Evolutionary conservation across 805 yeast genomes (phyloP).

Genomic region (Wickerhamiella azyma): DNA sequence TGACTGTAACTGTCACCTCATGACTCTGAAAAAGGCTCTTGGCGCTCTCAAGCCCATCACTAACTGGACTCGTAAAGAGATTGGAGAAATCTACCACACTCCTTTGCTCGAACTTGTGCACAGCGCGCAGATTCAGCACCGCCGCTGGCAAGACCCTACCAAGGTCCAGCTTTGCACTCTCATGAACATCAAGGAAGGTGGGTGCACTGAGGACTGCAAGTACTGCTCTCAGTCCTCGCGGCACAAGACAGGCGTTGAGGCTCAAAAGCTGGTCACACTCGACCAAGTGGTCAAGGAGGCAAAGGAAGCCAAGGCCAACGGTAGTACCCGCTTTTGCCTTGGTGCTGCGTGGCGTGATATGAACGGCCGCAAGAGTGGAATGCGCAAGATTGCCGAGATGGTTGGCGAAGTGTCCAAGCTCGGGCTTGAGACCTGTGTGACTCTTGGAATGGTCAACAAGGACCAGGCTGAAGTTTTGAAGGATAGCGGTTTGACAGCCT

Average conservation of each 20-base stretch:
- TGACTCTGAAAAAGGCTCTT: not conserved
- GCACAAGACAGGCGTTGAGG: slow-evolving; percentile 57
- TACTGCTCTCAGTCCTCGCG: slow-evolving; percentile 68
- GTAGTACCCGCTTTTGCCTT: slow-evolving; percentile 68
- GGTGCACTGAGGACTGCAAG: slow-evolving; percentile 70
- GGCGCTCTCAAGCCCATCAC: not conserved
- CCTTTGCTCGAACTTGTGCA: slow-evolving; percentile 51
- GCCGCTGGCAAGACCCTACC: slow-evolving; percentile 50
- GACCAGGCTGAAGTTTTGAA: slow-evolving; percentile 48
- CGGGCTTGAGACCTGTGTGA: slow-evolving; percentile 67
- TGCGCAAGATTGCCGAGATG: slow-evolving; percentile 52
- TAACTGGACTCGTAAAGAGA: slow-evolving; percentile 48
- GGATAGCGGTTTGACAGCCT: slow-evolving; percentile 66
- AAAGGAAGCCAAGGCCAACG: slow-evolving; percentile 48
- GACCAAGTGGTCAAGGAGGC: slow-evolving; percentile 58
- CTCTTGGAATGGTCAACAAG: slow-evolving; percentile 61
- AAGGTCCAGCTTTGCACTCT: slow-evolving; percentile 67
- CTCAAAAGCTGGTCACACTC: slow-evolving; percentile 46
- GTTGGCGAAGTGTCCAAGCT: slow-evolving; percentile 47
- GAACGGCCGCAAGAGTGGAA: slow-evolving; percentile 59
- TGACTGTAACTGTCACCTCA: not conserved
- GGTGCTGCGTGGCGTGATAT: slow-evolving; percentile 86
- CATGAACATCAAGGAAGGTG: slow-evolving; percentile 64
- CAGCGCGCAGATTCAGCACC: slow-evolving; percentile 51
- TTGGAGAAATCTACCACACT: slow-evolving; percentile 45